Percentiles rank a stretch among this genome's conserved stretches.
phyloP scores from a whole-genome alignment of 805 yeast species.

The Starmerella sirachaensis region DNA sequence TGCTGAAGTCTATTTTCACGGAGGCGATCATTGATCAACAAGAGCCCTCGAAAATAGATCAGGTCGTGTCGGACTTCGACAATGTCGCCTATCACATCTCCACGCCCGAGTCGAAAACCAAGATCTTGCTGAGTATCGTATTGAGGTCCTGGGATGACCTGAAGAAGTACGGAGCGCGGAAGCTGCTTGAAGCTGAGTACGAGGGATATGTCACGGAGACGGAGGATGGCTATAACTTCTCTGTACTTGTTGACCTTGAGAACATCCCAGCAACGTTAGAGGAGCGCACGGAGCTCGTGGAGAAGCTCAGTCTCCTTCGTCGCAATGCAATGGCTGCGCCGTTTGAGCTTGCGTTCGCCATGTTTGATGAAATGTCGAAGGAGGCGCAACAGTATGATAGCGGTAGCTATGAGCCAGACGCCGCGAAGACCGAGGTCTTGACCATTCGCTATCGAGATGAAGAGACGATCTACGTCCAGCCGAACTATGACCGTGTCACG shows the following conservation, averaged over 20 bases:
- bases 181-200: constrained; percentile 37
- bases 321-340: constrained; percentile 88
- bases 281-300: constrained; percentile 43
- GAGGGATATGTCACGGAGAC: constrained; percentile 39
- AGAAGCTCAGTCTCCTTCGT: constrained; percentile 61
- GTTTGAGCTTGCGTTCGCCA: constrained; percentile 69
- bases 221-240: constrained; percentile 75
- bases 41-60: constrained; percentile 46
- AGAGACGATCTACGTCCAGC: constrained; percentile 80
- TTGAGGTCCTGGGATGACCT: constrained; percentile 72
- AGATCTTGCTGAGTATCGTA: constrained; percentile 54
- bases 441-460: constrained; percentile 80
- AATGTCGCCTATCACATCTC: constrained; percentile 88
- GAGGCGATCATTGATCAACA: constrained; percentile 49
- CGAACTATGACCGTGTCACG: constrained; percentile 91
- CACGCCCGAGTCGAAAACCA: constrained; percentile 63
- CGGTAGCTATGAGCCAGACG: constrained; percentile 31
- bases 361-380: constrained; percentile 53
- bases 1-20: constrained; percentile 66
- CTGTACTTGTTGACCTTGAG: constrained; percentile 54
- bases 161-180: constrained; percentile 43
- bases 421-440: constrained; percentile 45
- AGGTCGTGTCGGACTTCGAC: constrained; percentile 89
- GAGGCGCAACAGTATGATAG: constrained; percentile 28
- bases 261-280: constrained; percentile 31